phyloP scores from a whole-genome alignment of 75 land plant species.

The Picea sitchensis region DNA sequence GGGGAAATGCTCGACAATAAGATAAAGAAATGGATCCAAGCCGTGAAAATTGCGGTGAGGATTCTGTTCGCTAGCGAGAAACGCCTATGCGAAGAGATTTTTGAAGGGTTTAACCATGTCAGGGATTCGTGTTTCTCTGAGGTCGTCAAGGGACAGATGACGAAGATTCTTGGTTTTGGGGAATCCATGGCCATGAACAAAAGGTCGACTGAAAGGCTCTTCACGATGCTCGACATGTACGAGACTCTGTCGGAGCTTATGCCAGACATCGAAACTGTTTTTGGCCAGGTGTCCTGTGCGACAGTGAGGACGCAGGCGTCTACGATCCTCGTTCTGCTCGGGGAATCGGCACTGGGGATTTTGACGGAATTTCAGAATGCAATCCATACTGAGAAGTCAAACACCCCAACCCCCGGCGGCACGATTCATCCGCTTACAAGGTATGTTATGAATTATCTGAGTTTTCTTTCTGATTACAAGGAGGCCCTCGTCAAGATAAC shows the following conservation, averaged over 20 bases:
- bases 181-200: slow-evolving; percentile 57
- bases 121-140: slow-evolving; percentile 47
- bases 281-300: slow-evolving; percentile 9
- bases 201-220: slow-evolving; percentile 43
- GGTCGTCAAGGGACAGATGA: slow-evolving; percentile 36
- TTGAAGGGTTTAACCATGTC: slow-evolving; percentile 15
- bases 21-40: slow-evolving; percentile 60
- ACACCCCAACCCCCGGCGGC: slow-evolving; percentile 19
- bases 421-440: slow-evolving; percentile 39
- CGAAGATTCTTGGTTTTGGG: slow-evolving; percentile 61
- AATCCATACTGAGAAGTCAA: slow-evolving; percentile 13
- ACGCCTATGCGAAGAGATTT: slow-evolving; percentile 42
- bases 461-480: slow-evolving; percentile 16
- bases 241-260: slow-evolving; percentile 41
- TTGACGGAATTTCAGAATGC: slow-evolving; percentile 36
- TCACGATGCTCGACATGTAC: slow-evolving; percentile 66
- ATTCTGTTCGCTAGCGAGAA: slow-evolving; percentile 61
- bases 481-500: slow-evolving; percentile 12
- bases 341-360: slow-evolving; percentile 23
- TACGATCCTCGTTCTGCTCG: slow-evolving; percentile 23
- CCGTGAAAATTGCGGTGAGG: slow-evolving; percentile 42
- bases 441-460: slow-evolving; percentile 52
- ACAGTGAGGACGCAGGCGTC: slow-evolving; percentile 17
- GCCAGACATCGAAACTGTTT: slow-evolving; percentile 14
- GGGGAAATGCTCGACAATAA: slow-evolving; percentile 33